phyloP scores from a whole-genome alignment of 768 basidiomycete genomes.

The Kwoniella shandongensis region DNA sequence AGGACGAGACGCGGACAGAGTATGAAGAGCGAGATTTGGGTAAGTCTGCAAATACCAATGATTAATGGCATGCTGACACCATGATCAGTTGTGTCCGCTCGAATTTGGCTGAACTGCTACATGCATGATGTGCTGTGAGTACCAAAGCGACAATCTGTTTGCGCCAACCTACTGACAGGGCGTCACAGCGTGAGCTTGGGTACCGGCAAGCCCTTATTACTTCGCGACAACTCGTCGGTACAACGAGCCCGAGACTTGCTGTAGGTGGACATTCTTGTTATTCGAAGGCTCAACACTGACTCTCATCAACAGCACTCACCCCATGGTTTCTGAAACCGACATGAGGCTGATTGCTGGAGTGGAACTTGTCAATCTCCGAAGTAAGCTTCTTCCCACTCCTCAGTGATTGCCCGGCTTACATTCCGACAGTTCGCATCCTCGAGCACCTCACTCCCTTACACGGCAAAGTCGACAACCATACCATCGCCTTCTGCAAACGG shows the following conservation, averaged over 20 bases:
- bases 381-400: conserved; percentile 57
- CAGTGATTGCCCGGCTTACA: neutral
- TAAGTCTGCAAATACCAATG: conserved; percentile 54
- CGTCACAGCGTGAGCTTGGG: conserved; percentile 77
- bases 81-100: conserved; percentile 74
- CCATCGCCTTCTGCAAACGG: conserved; percentile 80
- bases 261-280: conserved; percentile 23
- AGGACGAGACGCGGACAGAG: conserved; percentile 61
- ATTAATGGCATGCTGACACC: neutral
- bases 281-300: neutral
- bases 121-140: conserved; percentile 94
- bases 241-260: conserved; percentile 78
- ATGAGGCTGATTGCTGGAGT: conserved; percentile 82
- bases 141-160: neutral
- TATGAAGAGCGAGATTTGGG: conserved; percentile 81
- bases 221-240: conserved; percentile 85
- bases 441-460: conserved; percentile 83
- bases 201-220: conserved; percentile 82
- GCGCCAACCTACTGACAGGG: too few species aligned
- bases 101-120: conserved; percentile 92
- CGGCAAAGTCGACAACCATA: conserved; percentile 80
- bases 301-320: conserved; percentile 59
- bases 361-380: conserved; percentile 87
- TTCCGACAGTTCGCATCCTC: conserved; percentile 75
- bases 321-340: conserved; percentile 85